A percentile compares a stretch with the other conserved stretches of the same genome.
These are phyloP conservation scores for Mariannaea sp. DNA, from an alignment of 2,329 filamentous ascomycete genomes.

Conservation along the genomic window DNA sequence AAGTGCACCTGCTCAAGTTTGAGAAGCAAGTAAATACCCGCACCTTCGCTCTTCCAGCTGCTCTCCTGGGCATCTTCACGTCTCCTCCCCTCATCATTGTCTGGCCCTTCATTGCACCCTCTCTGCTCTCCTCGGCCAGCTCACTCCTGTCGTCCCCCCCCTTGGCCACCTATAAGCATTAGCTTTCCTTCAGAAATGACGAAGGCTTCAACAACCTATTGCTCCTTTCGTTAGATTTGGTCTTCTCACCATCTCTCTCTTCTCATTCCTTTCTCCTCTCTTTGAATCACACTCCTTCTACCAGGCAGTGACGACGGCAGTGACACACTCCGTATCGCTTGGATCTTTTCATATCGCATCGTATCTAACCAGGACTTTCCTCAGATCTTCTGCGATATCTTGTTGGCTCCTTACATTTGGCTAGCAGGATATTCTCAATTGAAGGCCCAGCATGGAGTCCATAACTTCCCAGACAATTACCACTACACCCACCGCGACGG, in stretches of 20 bases:
- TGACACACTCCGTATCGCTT: conserved; percentile 15
- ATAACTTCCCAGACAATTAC: conserved; percentile 35
- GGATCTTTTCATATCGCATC: conserved; percentile 18
- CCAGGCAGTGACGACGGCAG: conserved; percentile 9
- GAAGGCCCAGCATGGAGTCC: conserved; percentile 40
- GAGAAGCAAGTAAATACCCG: background rate
- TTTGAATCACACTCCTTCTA: conserved; percentile 18
- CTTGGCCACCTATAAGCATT: conserved; percentile 5
- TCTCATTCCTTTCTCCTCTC: conserved; percentile 9
- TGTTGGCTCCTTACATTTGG: conserved; percentile 22
- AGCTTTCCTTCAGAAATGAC: conserved; percentile 17
- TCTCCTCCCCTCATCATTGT: conserved; percentile 1
- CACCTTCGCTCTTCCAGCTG: background rate
- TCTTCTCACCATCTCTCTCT: conserved; percentile 9
- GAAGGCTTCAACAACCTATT: conserved; percentile 21
- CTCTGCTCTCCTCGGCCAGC: conserved; percentile 8
- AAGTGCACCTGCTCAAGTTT: background rate
- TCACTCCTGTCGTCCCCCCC: conserved; percentile 1
- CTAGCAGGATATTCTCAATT: conserved; percentile 27
- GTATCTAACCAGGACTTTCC: conserved; percentile 41
- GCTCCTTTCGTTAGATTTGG: conserved; percentile 20
- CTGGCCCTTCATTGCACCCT: conserved; percentile 14
- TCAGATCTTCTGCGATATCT: conserved; percentile 27
- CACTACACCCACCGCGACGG: conserved; percentile 30
- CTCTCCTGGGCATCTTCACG: conserved; percentile 3